Evolutionary conservation across 2,329 filamentous ascomycete species (phyloP).

Genomic region (Tympanopsis confertula): DNA sequence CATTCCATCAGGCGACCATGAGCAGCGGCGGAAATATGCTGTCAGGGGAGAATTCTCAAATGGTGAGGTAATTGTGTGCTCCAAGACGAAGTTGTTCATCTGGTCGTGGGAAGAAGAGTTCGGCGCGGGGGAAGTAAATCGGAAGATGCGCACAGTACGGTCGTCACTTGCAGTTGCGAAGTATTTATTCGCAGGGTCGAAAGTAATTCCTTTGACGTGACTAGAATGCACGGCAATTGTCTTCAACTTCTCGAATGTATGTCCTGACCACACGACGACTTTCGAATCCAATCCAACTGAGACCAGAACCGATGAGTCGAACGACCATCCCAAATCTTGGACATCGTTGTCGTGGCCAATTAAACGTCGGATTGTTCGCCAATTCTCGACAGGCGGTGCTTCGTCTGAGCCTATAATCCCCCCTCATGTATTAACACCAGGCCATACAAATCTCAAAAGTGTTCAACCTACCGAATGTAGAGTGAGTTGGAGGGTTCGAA

Average conservation of each 20-base stretch:
- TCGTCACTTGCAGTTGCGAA: slow-evolving; percentile 97
- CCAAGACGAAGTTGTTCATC: slow-evolving; percentile 89
- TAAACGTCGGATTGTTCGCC: slow-evolving; percentile 85
- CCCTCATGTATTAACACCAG: slow-evolving; percentile 4
- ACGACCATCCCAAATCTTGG: slow-evolving; percentile 93
- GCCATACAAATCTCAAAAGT: not conserved
- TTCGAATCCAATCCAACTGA: slow-evolving; percentile 96
- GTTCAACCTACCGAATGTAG: slow-evolving; percentile 20
- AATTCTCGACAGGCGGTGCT: slow-evolving; percentile 87
- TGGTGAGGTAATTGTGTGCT: slow-evolving; percentile 77
- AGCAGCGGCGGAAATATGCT: slow-evolving; percentile 91
- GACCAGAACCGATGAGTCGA: slow-evolving; percentile 87
- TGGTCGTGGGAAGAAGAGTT: slow-evolving; percentile 92
- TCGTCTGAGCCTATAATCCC: slow-evolving; percentile 60
- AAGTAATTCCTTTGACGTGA: slow-evolving; percentile 97
- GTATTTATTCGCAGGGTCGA: slow-evolving; percentile 97
- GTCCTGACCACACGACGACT: slow-evolving; percentile 94
- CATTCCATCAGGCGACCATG: slow-evolving; percentile 94
- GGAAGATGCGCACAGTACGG: slow-evolving; percentile 89
- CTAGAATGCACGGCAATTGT: slow-evolving; percentile 85
- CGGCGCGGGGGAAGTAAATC: slow-evolving; percentile 80
- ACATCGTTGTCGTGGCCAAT: slow-evolving; percentile 98
- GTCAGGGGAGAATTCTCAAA: slow-evolving; percentile 88
- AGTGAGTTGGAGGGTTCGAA: slow-evolving; percentile 66
- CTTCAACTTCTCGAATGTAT: slow-evolving; percentile 97